A percentile compares a stretch with the other conserved stretches of the same genome.
These are phyloP conservation scores for Myriosclerotinia scirpicola DNA, from an alignment of 2,329 filamentous ascomycete genomes.

Conservation along the genomic window DNA sequence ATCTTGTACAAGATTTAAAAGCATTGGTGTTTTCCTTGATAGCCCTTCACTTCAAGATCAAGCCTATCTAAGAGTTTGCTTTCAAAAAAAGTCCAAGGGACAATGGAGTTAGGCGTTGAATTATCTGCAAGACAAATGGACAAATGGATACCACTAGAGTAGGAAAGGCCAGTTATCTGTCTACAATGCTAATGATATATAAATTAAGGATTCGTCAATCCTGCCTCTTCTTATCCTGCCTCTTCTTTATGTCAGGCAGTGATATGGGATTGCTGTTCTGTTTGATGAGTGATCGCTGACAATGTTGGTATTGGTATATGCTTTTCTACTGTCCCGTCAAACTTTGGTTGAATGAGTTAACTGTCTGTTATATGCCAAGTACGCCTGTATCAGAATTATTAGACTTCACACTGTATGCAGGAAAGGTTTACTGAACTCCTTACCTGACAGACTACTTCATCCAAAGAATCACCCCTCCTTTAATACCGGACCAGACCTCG, in stretches of 20 bases:
- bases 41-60: slow-evolving; percentile 95
- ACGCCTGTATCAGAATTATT: not conserved
- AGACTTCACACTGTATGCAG: slow-evolving; percentile 1
- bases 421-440: not conserved
- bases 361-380: slow-evolving; percentile 9
- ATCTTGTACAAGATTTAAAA: slow-evolving; percentile 95
- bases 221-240: not conserved
- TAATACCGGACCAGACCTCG: not conserved
- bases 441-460: not conserved
- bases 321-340: not conserved
- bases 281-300: not conserved
- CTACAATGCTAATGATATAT: slow-evolving; percentile 11
- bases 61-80: slow-evolving; percentile 59
- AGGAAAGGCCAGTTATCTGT: slow-evolving; percentile 21
- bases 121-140: slow-evolving; percentile 28
- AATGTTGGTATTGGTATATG: not conserved
- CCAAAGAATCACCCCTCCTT: not conserved
- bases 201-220: not conserved
- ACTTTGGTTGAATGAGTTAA: not conserved
- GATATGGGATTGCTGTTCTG: not conserved
- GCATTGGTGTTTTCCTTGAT: slow-evolving; percentile 96
- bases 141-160: slow-evolving; percentile 38
- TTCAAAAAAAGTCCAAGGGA: slow-evolving; percentile 6
- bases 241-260: not conserved
- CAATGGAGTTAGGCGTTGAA: slow-evolving; percentile 37